Percentiles rank a stretch among this genome's conserved stretches.
Conservation (phyloP, 352 stramenopile genomes). For the Phytopythium mirpurense region DNA sequence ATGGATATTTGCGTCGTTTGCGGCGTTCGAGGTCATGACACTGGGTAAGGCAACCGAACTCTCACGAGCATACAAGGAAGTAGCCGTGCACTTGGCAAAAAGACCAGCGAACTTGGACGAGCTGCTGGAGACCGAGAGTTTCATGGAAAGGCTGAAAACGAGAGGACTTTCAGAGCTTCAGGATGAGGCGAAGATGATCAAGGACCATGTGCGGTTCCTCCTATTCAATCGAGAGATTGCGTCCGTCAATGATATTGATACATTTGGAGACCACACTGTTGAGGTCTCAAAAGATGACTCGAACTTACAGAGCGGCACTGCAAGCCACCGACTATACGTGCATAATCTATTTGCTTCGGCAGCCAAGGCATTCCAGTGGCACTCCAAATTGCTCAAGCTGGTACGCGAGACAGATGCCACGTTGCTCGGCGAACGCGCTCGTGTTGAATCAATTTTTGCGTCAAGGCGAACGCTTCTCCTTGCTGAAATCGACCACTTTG, state of each 20-base stretch:
- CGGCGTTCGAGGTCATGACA: conserved; percentile 48
- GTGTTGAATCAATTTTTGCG: conserved; percentile 70
- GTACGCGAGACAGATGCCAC: conserved; percentile 45
- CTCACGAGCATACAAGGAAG: conserved; percentile 69
- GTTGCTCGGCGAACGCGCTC: conserved; percentile 49
- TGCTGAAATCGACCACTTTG: conserved; percentile 71
- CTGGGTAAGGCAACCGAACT: conserved; percentile 43
- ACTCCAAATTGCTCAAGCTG: conserved; percentile 45
- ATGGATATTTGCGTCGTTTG: conserved; percentile 37
- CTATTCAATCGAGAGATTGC: conserved; percentile 51
- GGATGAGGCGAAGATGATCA: conserved; percentile 34
- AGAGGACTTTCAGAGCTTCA: conserved; percentile 43
- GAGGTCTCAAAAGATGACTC: no score
- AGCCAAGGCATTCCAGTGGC: conserved; percentile 68
- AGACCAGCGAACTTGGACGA: conserved; percentile 70
- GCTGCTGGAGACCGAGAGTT: conserved; percentile 59
- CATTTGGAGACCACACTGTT: background rate
- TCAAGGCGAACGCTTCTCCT: conserved; percentile 65
- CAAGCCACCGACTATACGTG: no score
- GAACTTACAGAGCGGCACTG: no score
- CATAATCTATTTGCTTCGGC: conserved; percentile 50
- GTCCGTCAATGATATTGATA: conserved; percentile 19
- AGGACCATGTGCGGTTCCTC: conserved; percentile 57
- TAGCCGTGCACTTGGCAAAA: conserved; percentile 49
- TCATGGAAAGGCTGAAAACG: conserved; percentile 40